A percentile compares a stretch with the other conserved stretches of the same genome.
These are phyloP conservation scores for Aspergillus nomiae DNA, from an alignment of 2,329 filamentous ascomycete genomes.

Conservation along the genomic window DNA sequence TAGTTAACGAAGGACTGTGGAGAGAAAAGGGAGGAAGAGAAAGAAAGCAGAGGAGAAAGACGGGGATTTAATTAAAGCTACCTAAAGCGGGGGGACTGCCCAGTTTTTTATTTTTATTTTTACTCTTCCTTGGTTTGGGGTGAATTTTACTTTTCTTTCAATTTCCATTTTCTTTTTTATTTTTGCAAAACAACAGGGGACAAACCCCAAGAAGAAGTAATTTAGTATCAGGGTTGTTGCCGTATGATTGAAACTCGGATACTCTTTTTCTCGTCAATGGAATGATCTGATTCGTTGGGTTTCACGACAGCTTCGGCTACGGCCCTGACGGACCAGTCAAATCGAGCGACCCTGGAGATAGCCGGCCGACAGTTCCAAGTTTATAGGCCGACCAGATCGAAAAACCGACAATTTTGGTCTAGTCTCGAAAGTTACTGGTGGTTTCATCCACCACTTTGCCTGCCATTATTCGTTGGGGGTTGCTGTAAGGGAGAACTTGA, in stretches of 20 bases:
- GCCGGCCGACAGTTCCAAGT: not conserved
- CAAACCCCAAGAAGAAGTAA: too few species aligned
- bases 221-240: conserved; percentile 1
- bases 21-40: conserved; percentile 10
- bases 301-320: conserved; percentile 18
- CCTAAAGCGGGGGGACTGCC: conserved; percentile 6
- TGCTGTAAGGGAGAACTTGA: not conserved
- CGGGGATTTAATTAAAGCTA: conserved; percentile 14
- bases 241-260: conserved; percentile 8
- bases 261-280: conserved; percentile 2
- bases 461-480: not conserved
- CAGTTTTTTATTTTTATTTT: not conserved
- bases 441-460: not conserved
- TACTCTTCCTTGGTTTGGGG: not conserved
- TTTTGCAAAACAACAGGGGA: too few species aligned
- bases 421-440: not conserved
- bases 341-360: not conserved
- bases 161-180: not conserved
- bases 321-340: conserved; percentile 3
- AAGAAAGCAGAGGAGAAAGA: conserved; percentile 13
- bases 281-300: conserved; percentile 22
- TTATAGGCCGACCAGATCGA: not conserved
- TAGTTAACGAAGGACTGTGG: conserved; percentile 12
- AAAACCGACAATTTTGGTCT: not conserved
- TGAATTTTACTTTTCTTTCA: conserved; percentile 1